phyloP scores from a whole-genome alignment of 257 asterid species.

The Gentiana dahurica region DNA sequence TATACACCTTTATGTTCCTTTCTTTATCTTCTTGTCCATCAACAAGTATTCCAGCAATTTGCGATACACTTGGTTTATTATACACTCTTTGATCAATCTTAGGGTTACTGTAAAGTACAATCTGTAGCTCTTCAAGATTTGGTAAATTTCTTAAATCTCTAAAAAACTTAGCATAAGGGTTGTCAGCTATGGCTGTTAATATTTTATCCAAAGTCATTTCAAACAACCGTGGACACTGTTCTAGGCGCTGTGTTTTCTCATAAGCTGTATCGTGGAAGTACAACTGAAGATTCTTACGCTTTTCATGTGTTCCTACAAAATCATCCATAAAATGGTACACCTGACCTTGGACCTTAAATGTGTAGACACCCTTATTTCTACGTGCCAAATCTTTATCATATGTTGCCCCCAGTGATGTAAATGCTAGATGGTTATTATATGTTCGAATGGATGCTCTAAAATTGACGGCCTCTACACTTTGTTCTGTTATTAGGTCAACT shows the following conservation, averaged over 20 bases:
- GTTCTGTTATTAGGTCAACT: not conserved
- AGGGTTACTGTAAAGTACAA: not conserved
- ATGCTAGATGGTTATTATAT: not conserved
- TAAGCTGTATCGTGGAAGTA: constrained; percentile 1
- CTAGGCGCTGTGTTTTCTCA: not conserved
- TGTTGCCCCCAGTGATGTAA: not conserved
- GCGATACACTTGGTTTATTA: not conserved
- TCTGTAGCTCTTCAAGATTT: not conserved
- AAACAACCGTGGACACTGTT: not conserved
- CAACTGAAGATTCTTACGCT: not conserved
- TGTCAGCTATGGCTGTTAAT: not conserved
- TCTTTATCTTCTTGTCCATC: not conserved
- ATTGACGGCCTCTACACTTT: not conserved
- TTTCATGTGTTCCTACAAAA: not conserved
- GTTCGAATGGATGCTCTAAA: not conserved
- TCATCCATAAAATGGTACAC: constrained; percentile 1
- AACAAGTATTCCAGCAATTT: not conserved
- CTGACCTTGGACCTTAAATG: not conserved
- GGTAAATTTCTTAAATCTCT: not conserved
- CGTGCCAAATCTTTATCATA: not conserved
- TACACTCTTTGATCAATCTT: not conserved
- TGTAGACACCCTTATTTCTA: not conserved
- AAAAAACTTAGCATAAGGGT: not conserved
- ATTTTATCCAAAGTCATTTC: not conserved
- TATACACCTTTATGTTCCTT: not conserved